Conservation (phyloP, 2,329 filamentous ascomycete species). For the Claviceps cyperi region DNA sequence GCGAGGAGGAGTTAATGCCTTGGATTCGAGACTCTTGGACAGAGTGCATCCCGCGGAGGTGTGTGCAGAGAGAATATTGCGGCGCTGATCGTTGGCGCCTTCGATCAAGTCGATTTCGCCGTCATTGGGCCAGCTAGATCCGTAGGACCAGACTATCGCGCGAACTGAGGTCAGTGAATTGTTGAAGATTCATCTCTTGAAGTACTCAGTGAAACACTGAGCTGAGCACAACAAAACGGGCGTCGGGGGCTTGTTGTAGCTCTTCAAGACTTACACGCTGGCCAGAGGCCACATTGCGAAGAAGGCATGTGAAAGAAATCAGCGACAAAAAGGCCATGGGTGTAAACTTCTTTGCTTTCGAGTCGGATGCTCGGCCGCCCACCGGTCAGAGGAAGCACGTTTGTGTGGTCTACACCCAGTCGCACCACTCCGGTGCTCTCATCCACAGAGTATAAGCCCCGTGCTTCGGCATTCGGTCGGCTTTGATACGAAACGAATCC, state of each 20-base stretch:
- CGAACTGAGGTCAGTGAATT: no score
- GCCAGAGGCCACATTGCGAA: constrained; percentile 58
- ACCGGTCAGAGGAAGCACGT: constrained; percentile 20
- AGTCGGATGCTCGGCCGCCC: constrained; percentile 50
- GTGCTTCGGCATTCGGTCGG: constrained; percentile 22
- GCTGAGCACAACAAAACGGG: no score
- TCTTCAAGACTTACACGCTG: constrained; percentile 36
- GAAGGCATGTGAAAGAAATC: constrained; percentile 63
- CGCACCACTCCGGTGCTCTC: constrained; percentile 26
- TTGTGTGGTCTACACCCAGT: constrained; percentile 29
- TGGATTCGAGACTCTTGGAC: constrained; percentile 8
- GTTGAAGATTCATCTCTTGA: no score
- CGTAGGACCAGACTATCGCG: constrained; percentile 37
- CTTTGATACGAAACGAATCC: constrained; percentile 50
- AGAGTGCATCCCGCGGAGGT: constrained; percentile 27
- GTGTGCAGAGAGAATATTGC: constrained; percentile 49
- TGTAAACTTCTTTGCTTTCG: constrained; percentile 48
- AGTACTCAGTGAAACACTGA: no score
- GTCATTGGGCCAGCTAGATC: constrained; percentile 41
- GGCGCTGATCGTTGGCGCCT: constrained; percentile 46
- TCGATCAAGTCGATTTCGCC: constrained; percentile 61
- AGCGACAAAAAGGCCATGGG: constrained; percentile 53
- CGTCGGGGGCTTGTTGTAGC: no score
- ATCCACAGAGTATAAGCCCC: constrained; percentile 28
- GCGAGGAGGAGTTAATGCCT: constrained; percentile 14